Conservation (phyloP, 2,329 filamentous ascomycete genomes). For the Ophiostoma quercus region DNA sequence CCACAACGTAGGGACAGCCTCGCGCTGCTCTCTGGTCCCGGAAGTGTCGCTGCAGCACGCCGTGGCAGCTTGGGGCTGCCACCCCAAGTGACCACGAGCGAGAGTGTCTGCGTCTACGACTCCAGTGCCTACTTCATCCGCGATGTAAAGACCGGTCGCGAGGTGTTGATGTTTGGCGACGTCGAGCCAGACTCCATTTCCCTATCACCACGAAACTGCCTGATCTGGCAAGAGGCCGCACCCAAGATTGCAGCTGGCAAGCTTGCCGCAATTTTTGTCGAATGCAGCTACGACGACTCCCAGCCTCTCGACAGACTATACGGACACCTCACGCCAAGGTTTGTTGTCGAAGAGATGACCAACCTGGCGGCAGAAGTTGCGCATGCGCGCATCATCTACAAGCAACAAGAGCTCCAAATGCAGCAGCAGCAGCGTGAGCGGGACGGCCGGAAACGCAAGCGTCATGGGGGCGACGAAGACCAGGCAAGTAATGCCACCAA, state of each 20-base stretch:
- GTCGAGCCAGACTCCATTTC: constrained; percentile 89
- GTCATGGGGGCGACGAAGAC: constrained; percentile 39
- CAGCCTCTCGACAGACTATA: constrained; percentile 74
- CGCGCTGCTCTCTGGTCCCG: constrained; percentile 16
- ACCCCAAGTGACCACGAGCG: constrained; percentile 31
- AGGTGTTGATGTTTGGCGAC: constrained; percentile 91
- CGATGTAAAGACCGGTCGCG: constrained; percentile 61
- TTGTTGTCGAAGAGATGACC: constrained; percentile 72
- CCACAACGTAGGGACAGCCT: constrained; percentile 26
- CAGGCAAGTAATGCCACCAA: constrained; percentile 21
- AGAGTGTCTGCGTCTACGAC: constrained; percentile 66
- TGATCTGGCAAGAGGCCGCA: constrained; percentile 83
- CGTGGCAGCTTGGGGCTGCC: constrained; percentile 18
- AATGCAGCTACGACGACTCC: constrained; percentile 86
- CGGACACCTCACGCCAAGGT: constrained; percentile 80
- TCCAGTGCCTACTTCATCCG: constrained; percentile 93
- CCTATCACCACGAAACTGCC: constrained; percentile 70
- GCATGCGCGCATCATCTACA: constrained; percentile 39
- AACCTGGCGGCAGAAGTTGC: constrained; percentile 66
- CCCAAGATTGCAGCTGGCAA: constrained; percentile 70
- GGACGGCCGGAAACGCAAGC: constrained; percentile 60
- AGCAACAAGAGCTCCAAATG: constrained; percentile 18
- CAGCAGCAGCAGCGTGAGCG: constrained; percentile 18
- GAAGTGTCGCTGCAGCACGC: constrained; percentile 12
- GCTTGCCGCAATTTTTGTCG: constrained; percentile 81